Base-by-base conservation (phyloP, 441 rosid genomes). In the Populus hybrid region DNA sequence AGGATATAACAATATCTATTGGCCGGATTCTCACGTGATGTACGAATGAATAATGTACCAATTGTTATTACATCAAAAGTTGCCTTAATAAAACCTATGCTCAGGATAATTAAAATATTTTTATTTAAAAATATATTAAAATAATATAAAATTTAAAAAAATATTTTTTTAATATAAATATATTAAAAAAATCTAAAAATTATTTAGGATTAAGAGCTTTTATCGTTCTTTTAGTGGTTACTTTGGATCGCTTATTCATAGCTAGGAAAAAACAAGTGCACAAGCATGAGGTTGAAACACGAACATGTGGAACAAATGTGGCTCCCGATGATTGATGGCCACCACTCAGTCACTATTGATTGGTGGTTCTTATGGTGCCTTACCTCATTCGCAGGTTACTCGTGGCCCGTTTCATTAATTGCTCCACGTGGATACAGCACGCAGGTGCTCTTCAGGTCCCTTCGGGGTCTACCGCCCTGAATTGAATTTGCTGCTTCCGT, bases 331-430 rank as follows among this genome's bases (percentile, higher is more conserved):
- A 50, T 16, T 50, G 57, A 14, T 50, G 57, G 57, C 4, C 57
- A 14, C 57, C 7, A 14, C 57, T 14, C 57, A 46, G 20, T 14
- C 57, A 46, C 57, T 46, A 16, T 14, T 46, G 57, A 46, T 14
- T 46, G 57, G 57, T 46, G 57, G 20, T 14, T 50, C 57, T 21
- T 18, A 2, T 66, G 42, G 71, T 40, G 18, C 16, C 26, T 38
- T 21, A 18, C 84, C 74, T 64, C 26, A 11, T 63, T 75, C 75
- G 67, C 71, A 73, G 82, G 79, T 63, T 66, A 42, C 75, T 20
- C 57, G 57, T 30, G 76, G 61, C 20, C 35, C 69, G 79, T 57
- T 66, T 59, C 81, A 80, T 82, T 82, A 36, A 82, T 61, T 69
- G 2, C 8, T 74, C 74, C 77, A 23, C 24, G 26, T 63, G 71